Evolutionary conservation across 2,329 filamentous ascomycete genomes (phyloP).

Genomic region (Sphaceloma murrayae): DNA sequence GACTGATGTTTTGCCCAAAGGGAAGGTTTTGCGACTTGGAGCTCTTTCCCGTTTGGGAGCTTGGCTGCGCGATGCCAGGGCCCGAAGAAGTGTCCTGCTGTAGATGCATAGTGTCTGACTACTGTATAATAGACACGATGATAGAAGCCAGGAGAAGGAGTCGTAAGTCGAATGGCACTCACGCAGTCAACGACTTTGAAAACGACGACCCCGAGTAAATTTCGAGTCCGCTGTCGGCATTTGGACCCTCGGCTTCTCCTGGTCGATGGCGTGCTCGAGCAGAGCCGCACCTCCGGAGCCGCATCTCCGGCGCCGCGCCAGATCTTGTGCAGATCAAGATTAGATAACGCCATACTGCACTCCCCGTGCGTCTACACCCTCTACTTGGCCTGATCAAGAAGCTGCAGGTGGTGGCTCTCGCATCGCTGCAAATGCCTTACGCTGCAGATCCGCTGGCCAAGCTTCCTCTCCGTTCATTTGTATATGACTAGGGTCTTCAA

Average conservation of each 20-base stretch:
- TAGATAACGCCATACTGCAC: constrained; percentile 2
- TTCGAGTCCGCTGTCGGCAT: constrained; percentile 12
- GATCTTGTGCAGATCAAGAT: constrained; percentile 12
- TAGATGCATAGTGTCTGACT: constrained; percentile 26
- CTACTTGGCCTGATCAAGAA: not conserved
- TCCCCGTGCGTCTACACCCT: too few species aligned
- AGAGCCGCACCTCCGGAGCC: constrained; percentile 1
- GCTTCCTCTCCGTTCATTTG: too few species aligned
- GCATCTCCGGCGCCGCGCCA: constrained; percentile 3
- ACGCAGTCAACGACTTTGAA: too few species aligned
- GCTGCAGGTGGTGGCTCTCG: too few species aligned
- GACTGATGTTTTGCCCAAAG: constrained; percentile 43
- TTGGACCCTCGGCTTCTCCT: constrained; percentile 10
- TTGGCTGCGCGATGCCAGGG: constrained; percentile 17
- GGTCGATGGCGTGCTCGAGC: constrained; percentile 12
- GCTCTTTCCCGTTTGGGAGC: constrained; percentile 26
- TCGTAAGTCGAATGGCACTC: too few species aligned
- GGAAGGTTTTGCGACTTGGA: constrained; percentile 41
- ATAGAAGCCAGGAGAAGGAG: too few species aligned
- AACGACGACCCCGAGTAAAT: not conserved
- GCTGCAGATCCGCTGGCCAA: too few species aligned
- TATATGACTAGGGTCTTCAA: too few species aligned
- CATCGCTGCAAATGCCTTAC: too few species aligned
- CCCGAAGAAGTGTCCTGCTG: constrained; percentile 27
- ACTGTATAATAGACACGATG: too few species aligned